Evolutionary conservation across 352 stramenopile species (phyloP), one percentile per base, ranked within the genome.

Genomic region (Pythium brachiatum): DNA sequence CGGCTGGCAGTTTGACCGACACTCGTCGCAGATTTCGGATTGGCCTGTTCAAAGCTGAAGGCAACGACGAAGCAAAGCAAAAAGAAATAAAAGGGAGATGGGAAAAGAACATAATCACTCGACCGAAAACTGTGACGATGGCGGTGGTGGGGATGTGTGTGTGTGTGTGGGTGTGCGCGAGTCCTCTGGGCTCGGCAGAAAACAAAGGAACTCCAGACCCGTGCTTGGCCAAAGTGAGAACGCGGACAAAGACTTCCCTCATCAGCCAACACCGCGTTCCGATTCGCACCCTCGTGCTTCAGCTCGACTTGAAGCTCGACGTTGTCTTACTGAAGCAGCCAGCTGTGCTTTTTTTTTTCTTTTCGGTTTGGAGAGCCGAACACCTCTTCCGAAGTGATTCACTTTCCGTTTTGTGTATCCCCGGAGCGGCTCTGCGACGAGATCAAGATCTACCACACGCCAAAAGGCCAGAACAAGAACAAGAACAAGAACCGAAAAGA

Each of bases 11-110:
- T 56, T 60, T 47, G 34, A 41, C 13, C 20, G 1, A 53, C 52
- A 60, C 53, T 66, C 69, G 70, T 69, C 66, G 66, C 58, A 72
- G 70, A 72, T 73, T 64, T 66, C n/a, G 31, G 41, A 44, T 44
- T 44, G 36, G 36, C 8, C 2, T 44, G 36, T 44, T 48, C 41
- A 48, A 48, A 48, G 41, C 41, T 26, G 41, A 48, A 27, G n/a
- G 41, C n/a, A 48, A 34, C 29, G 29, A n/a, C 48, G 13, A 51
- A 21, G 21, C 44, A 51, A 16, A 51, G 43, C 43, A 47, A 25
- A 7, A 51, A 41, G 25, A 38, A 39, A 23, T 41, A 34, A 26
- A 31, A 31, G 51, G 58, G 58, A 65, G 58, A 65, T 65, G 58
- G 53, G 58, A 65, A 59, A 32, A 65, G 58, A 65, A 65, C 58